These are phyloP conservation scores for Plantago lanceolata DNA, from an alignment of 305 asterid species.

Conservation along the genomic window DNA sequence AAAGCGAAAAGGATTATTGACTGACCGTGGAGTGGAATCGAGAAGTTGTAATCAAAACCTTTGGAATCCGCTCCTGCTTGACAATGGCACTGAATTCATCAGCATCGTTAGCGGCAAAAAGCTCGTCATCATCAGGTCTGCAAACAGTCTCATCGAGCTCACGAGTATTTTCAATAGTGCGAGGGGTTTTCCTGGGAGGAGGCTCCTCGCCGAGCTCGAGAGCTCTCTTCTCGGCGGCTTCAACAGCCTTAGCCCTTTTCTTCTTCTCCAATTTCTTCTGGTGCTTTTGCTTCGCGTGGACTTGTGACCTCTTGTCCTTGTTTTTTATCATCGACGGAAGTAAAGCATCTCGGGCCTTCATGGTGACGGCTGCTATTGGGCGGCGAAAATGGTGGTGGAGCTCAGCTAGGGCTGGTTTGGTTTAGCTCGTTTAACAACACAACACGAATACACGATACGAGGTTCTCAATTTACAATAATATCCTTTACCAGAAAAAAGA, in stretches of 20 bases:
- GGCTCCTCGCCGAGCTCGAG: constrained; percentile 93
- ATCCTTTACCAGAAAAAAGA: too few relatives aligned
- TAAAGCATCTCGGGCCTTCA: constrained; percentile 31
- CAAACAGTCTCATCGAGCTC: constrained; percentile 82
- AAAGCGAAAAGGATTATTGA: too few relatives aligned
- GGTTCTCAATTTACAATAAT: too few relatives aligned
- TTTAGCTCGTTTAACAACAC: too few relatives aligned
- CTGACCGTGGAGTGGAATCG: constrained; percentile 85
- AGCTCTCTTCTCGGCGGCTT: constrained; percentile 76
- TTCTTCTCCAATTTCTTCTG: constrained; percentile 71
- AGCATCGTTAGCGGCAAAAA: constrained; percentile 76
- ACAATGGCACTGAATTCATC: constrained; percentile 77
- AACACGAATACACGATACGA: too few relatives aligned
- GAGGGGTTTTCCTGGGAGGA: constrained; percentile 58
- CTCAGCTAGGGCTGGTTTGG: too few relatives aligned
- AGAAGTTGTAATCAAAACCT: constrained; percentile 75
- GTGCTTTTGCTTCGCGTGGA: constrained; percentile 72
- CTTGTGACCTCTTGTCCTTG: constrained; percentile 72
- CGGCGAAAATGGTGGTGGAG: too few relatives aligned
- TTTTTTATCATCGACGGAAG: constrained; percentile 81
- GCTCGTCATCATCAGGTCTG: constrained; percentile 89
- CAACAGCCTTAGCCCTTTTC: constrained; percentile 67
- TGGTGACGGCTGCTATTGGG: not conserved
- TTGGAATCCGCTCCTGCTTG: constrained; percentile 54
- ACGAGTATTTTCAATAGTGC: constrained; percentile 90